Evolutionary conservation across 2,329 filamentous ascomycete species (phyloP).

Genomic region (Aspergillus vadensis): DNA sequence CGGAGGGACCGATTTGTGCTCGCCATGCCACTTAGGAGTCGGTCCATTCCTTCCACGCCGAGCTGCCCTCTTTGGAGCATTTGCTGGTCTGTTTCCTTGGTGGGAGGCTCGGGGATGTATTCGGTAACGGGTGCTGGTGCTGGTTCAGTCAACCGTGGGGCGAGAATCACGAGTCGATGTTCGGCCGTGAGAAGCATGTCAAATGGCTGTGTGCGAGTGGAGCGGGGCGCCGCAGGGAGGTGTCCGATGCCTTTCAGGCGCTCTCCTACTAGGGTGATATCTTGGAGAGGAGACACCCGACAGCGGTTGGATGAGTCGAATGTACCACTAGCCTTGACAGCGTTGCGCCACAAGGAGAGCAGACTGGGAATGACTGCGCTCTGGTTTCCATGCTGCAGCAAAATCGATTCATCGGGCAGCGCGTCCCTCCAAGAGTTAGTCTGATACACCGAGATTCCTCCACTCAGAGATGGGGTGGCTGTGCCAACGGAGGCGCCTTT

Average conservation of each 20-base stretch:
- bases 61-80: conserved; percentile 47
- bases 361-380: conserved; percentile 48
- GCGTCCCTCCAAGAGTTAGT: conserved; percentile 38
- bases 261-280: conserved; percentile 45
- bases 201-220: conserved; percentile 29
- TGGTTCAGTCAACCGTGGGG: conserved; percentile 32
- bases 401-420: conserved; percentile 46
- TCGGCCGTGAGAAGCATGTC: conserved; percentile 47
- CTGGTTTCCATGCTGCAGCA: conserved; percentile 46
- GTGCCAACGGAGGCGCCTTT: conserved; percentile 36
- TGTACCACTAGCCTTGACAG: conserved; percentile 39
- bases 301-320: conserved; percentile 44
- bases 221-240: conserved; percentile 33
- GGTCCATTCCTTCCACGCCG: conserved; percentile 52
- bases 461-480: conserved; percentile 37
- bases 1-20: conserved; percentile 31
- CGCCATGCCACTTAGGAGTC: conserved; percentile 48
- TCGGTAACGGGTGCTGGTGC: conserved; percentile 18
- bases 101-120: conserved; percentile 21
- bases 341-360: conserved; percentile 47
- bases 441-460: conserved; percentile 45
- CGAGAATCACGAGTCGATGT: conserved; percentile 43
- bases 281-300: conserved; percentile 41
- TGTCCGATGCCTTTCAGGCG: conserved; percentile 42
- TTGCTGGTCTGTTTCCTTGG: conserved; percentile 41